phyloP scores from a whole-genome alignment of 345 rosid genomes.

The Capsella bursapastoris region DNA sequence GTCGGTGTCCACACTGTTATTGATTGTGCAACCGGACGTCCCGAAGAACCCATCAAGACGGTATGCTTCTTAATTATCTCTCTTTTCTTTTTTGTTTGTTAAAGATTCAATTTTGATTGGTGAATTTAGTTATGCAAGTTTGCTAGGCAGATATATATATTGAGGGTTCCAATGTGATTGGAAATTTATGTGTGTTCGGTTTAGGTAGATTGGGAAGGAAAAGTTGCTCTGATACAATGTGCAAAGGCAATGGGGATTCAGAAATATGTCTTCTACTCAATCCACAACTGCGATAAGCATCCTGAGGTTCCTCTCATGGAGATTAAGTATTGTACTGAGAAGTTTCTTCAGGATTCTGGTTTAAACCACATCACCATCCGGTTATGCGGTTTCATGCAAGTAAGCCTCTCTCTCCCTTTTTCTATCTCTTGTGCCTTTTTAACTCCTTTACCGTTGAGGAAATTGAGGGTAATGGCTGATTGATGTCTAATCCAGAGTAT shows the following conservation, averaged over 20 bases:
- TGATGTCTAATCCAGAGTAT: background rate
- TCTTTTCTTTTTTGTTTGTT: background rate
- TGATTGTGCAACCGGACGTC: conserved; percentile 99
- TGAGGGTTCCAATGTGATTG: background rate
- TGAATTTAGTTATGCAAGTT: background rate
- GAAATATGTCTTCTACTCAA: conserved; percentile 84
- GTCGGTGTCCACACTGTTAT: conserved; percentile 92
- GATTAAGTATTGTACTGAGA: conserved; percentile 95
- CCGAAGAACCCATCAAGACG: conserved; percentile 94
- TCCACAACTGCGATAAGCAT: conserved; percentile 97
- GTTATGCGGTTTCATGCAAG: conserved; percentile 96
- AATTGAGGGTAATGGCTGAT: background rate
- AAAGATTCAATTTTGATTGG: background rate
- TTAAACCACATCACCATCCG: conserved; percentile 68
- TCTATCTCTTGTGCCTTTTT: background rate
- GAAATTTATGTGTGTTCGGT: conserved; percentile 48
- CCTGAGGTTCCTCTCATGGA: conserved; percentile 98
- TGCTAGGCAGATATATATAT: too few species aligned
- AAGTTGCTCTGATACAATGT: conserved; percentile 95
- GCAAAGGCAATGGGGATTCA: conserved; percentile 99
- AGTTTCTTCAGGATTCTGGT: conserved; percentile 83
- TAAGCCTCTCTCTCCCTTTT: conserved; percentile 39
- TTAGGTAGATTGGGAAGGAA: conserved; percentile 99
- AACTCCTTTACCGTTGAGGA: background rate
- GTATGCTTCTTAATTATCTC: conserved; percentile 42